These are phyloP conservation scores for Colletotrichum limetticola DNA, from an alignment of 2,329 filamentous ascomycete species.

Conservation along the genomic window DNA sequence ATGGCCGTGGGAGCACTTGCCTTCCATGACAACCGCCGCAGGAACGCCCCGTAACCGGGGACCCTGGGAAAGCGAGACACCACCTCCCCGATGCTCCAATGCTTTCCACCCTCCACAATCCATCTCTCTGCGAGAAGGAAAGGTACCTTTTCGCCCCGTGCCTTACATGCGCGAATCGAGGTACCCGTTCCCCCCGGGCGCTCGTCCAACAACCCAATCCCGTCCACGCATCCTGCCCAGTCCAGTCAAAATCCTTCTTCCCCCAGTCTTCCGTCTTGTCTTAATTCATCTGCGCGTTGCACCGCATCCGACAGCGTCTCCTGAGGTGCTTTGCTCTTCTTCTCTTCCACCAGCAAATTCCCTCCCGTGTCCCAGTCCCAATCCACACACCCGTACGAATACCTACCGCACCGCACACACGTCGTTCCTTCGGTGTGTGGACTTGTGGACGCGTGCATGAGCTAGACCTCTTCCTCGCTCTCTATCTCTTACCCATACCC, in stretches of 20 bases:
- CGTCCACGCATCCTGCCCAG: not conserved
- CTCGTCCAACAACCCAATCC: not conserved
- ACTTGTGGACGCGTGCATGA: slow-evolving; percentile 24
- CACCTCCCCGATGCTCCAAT: not conserved
- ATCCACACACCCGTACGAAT: not conserved
- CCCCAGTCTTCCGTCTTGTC: not conserved
- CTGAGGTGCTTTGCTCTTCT: not conserved
- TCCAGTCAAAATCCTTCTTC: not conserved
- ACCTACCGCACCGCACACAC: not conserved
- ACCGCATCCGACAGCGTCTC: not conserved
- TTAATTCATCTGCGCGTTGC: not conserved
- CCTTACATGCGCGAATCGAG: too few relatives aligned
- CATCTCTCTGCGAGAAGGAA: too few relatives aligned
- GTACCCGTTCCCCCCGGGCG: too few relatives aligned
- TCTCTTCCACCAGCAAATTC: not conserved
- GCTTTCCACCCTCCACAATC: not conserved
- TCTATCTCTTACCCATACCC: slow-evolving; percentile 12
- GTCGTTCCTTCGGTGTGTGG: not conserved
- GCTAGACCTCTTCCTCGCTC: slow-evolving; percentile 17
- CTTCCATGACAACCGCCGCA: not conserved
- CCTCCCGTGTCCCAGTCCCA: not conserved
- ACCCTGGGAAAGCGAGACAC: not conserved
- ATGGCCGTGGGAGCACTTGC: not conserved
- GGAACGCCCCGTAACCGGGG: not conserved
- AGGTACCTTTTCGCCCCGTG: too few relatives aligned